Conservation (phyloP, 2,329 filamentous ascomycete species). For the Nemania diffusa region DNA sequence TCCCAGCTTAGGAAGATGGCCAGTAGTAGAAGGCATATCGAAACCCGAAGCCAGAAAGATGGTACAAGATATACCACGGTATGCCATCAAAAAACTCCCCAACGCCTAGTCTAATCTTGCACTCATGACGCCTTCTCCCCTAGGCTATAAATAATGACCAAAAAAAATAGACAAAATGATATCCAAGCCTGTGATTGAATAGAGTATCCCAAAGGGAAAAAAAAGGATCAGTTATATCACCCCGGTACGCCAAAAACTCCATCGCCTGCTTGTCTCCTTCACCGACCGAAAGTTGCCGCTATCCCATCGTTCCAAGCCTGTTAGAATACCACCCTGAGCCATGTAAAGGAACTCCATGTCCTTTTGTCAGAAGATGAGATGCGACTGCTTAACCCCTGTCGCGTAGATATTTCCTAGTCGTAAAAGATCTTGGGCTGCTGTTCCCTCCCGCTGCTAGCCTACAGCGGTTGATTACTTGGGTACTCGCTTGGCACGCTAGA, state of each 20-base stretch:
- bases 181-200: slow-evolving; percentile 14
- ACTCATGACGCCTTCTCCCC: slow-evolving; percentile 13
- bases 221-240: background rate
- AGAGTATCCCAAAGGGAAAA: no score
- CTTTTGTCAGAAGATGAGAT: background rate
- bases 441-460: slow-evolving; percentile 36
- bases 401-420: slow-evolving; percentile 17
- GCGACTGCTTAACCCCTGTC: background rate
- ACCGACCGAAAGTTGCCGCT: background rate
- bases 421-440: slow-evolving; percentile 38
- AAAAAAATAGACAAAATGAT: background rate
- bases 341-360: background rate
- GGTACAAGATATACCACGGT: slow-evolving; percentile 14
- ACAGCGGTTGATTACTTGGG: slow-evolving; percentile 45
- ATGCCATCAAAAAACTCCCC: slow-evolving; percentile 22
- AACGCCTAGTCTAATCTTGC: slow-evolving; percentile 38
- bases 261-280: slow-evolving; percentile 11
- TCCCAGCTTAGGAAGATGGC: background rate
- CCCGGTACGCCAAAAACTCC: slow-evolving; percentile 23
- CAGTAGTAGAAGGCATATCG: slow-evolving; percentile 9
- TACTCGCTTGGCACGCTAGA: slow-evolving; percentile 48
- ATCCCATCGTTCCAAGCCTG: background rate
- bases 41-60: slow-evolving; percentile 10
- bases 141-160: slow-evolving; percentile 9
- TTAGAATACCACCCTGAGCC: background rate